Base-by-base conservation (phyloP, 1,284 basidiomycete species). In the Ustilago cynodontis region DNA sequence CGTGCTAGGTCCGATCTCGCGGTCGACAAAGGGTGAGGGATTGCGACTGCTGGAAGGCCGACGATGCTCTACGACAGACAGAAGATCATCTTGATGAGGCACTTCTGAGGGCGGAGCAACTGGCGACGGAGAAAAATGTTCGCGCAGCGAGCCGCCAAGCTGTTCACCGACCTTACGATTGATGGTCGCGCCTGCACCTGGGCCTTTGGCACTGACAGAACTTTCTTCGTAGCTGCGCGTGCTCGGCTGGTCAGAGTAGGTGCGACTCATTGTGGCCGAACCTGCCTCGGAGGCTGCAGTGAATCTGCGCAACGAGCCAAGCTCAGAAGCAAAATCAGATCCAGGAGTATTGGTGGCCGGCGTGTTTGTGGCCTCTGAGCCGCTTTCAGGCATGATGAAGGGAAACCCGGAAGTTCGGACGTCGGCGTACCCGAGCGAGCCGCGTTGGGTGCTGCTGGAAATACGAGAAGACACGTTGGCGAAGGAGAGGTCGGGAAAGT, bases 331-430 rank as follows among this genome's bases (percentile, higher is more conserved):
- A 1, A 50, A 60, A 37, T 67, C 68, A 8, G 73, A 71, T 13
- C 45, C 64, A 7, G 68, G 68, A 7, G 67, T 43, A 1, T 71
- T 65, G 10, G 73, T 67, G n/a, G 51, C 61, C 1, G 68, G 73
- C 18, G 73, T 70, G 29, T 56, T 52, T 2, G 68, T 54, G 16
- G 53, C 50, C 33, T 76, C 73, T 41, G 73, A 71, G 9, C 54
- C 73, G 56, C 68, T 76, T 16, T 76, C 73, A 28, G 73, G 68
- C 73, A 71, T 71, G 61, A 76, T 68, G 54, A 76, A 76, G 31
- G 73, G 73, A 18, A 76, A 76, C n/a, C 73, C 73, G 41, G 65
- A 58, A 37, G 68, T 51, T 26, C 73, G 63, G 26, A 76, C 68
- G 52, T 71, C 59, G 60, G 68, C 64, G 68, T 55, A 65, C 41